Evolutionary conservation across 75 land plant genomes (phyloP).

Genomic region (Selaginella moellendorffii): DNA sequence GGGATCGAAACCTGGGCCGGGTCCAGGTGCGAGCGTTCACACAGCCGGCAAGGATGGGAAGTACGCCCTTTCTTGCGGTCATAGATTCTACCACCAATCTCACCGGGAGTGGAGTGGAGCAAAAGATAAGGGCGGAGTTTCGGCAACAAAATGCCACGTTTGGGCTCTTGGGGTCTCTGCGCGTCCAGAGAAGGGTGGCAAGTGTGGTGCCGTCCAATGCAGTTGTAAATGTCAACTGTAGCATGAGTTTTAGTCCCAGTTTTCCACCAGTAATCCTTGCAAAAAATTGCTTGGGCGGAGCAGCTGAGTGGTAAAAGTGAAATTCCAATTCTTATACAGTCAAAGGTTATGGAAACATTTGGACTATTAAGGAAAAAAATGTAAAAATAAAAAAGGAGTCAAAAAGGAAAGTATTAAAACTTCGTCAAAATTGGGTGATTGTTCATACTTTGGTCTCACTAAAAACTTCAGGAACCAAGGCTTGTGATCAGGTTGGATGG

Average conservation of each 20-base stretch:
- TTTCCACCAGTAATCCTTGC: background rate
- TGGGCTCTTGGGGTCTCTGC: background rate
- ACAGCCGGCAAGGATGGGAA: background rate
- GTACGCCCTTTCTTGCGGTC: background rate
- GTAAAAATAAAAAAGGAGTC: too few relatives aligned
- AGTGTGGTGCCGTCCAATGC: background rate
- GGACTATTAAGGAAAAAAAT: too few relatives aligned
- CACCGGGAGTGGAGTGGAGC: background rate
- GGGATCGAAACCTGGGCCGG: background rate
- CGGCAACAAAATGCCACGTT: background rate
- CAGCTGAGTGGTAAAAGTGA: too few relatives aligned
- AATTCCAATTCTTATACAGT: too few relatives aligned
- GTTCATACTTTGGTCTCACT: too few relatives aligned
- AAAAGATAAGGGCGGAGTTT: background rate
- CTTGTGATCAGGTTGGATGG: too few relatives aligned
- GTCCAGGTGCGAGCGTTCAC: background rate
- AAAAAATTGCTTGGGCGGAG: too few relatives aligned
- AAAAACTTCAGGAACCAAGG: too few relatives aligned
- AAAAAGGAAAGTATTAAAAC: too few relatives aligned
- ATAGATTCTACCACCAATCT: background rate
- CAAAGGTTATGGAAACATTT: too few relatives aligned
- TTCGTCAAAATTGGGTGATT: too few relatives aligned
- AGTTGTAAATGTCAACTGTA: background rate
- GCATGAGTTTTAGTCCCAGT: background rate
- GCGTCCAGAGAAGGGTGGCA: background rate